phyloP scores from a whole-genome alignment of 1,284 basidiomycete species.

The Fomitiporia mediterranea region DNA sequence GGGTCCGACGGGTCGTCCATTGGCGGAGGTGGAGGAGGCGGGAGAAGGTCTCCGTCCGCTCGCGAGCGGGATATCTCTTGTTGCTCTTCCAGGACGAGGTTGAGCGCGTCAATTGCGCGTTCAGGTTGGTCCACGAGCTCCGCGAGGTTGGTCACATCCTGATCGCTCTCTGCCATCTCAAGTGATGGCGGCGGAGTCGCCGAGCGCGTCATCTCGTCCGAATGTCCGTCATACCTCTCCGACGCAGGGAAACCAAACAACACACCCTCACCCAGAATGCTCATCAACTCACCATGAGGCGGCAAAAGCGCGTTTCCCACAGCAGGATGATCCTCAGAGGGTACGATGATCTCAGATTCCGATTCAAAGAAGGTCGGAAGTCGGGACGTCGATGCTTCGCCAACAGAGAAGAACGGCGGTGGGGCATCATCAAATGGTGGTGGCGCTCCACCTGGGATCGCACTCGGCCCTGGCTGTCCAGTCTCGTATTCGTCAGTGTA shows the following conservation, averaged over 20 bases:
- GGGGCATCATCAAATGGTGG: slow-evolving; percentile 76
- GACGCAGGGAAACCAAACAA: slow-evolving; percentile 64
- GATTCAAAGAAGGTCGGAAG: slow-evolving; percentile 77
- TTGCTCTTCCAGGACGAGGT: slow-evolving; percentile 51
- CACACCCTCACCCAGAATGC: slow-evolving; percentile 64
- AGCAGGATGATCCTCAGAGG: slow-evolving; percentile 39
- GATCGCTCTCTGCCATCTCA: slow-evolving; percentile 63
- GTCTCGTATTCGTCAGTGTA: slow-evolving; percentile 59
- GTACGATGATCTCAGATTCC: slow-evolving; percentile 62
- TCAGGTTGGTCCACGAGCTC: slow-evolving; percentile 47
- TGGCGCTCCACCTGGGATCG: slow-evolving; percentile 52
- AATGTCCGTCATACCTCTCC: slow-evolving; percentile 75
- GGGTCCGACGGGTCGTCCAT: slow-evolving; percentile 82
- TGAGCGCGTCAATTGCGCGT: slow-evolving; percentile 51
- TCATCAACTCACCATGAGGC: slow-evolving; percentile 26
- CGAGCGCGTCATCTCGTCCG: slow-evolving; percentile 54
- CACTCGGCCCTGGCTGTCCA: slow-evolving; percentile 70
- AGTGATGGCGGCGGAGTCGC: slow-evolving; percentile 61
- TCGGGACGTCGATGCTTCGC: slow-evolving; percentile 53
- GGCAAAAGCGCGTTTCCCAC: slow-evolving; percentile 32
- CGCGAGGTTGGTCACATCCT: slow-evolving; percentile 60
- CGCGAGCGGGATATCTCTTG: slow-evolving; percentile 26
- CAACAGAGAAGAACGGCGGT: slow-evolving; percentile 67
- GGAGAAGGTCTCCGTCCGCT: slow-evolving; percentile 25
- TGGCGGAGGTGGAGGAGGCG: slow-evolving; percentile 71